Conservation (phyloP, 1,284 basidiomycete genomes). For the Boletus mariae region DNA sequence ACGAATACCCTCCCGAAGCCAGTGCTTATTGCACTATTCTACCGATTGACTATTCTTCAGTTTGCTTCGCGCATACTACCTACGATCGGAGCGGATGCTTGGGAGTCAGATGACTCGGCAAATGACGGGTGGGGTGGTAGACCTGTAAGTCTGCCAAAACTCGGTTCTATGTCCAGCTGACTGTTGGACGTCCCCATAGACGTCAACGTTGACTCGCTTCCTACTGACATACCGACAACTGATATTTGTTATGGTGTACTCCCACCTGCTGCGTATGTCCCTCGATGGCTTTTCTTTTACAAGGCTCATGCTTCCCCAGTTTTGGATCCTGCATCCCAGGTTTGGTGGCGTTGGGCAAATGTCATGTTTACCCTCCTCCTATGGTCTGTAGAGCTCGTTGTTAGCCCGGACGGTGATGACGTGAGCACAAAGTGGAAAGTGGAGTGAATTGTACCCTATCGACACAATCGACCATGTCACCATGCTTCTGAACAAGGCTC, state of each 20-base stretch:
- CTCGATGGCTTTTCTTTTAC: slow-evolving; percentile 1
- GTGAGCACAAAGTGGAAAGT: slow-evolving; percentile 74
- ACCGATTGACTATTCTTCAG: slow-evolving; percentile 81
- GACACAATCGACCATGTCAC: slow-evolving; percentile 1
- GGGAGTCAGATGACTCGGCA: slow-evolving; percentile 64
- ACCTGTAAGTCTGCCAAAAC: slow-evolving; percentile 48
- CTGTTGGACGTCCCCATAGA: slow-evolving; percentile 41
- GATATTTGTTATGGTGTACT: slow-evolving; percentile 82
- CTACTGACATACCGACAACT: slow-evolving; percentile 78
- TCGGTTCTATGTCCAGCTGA: slow-evolving; percentile 1
- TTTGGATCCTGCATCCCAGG: slow-evolving; percentile 77
- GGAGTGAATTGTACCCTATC: slow-evolving; percentile 44
- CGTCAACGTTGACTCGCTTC: slow-evolving; percentile 67
- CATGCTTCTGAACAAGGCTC: slow-evolving; percentile 7
- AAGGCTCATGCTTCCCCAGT: slow-evolving; percentile 40
- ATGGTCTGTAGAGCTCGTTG: slow-evolving; percentile 77
- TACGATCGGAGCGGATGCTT: slow-evolving; percentile 76
- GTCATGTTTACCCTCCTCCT: slow-evolving; percentile 79
- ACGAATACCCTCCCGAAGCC: slow-evolving; percentile 81
- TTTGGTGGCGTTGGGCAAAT: slow-evolving; percentile 88
- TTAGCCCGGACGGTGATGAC: slow-evolving; percentile 72
- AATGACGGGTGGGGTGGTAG: slow-evolving; percentile 67
- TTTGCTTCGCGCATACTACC: slow-evolving; percentile 81
- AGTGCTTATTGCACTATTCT: slow-evolving; percentile 79
- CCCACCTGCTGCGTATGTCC: slow-evolving; percentile 69